Conservation (phyloP, 768 basidiomycete species). For the Hortiboletus campestris region DNA sequence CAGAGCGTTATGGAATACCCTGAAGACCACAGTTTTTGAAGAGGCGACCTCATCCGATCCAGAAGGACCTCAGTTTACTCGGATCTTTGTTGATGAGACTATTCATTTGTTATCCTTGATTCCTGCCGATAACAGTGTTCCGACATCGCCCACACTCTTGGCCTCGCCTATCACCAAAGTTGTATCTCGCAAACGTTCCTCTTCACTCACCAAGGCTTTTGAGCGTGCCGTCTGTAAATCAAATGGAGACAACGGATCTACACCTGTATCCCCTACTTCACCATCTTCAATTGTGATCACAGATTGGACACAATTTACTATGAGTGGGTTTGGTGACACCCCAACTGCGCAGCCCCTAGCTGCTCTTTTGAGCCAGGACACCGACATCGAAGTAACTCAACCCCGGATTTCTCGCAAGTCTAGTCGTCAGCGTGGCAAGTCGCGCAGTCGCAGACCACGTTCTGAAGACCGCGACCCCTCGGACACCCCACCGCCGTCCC, state of each 20-base stretch:
- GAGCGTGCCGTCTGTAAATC: conserved; percentile 6
- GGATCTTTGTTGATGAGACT: conserved; percentile 70
- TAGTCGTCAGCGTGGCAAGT: conserved; percentile 32
- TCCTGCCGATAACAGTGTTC: conserved; percentile 40
- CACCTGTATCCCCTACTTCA: conserved; percentile 28
- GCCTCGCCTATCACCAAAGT: conserved; percentile 36
- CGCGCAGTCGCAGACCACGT: conserved; percentile 24
- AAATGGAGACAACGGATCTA: conserved; percentile 20
- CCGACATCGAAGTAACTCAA: conserved; percentile 57
- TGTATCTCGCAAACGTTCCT: conserved; percentile 32
- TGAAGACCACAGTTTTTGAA: conserved; percentile 44
- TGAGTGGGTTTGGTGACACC: conserved; percentile 56
- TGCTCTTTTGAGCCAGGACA: conserved; percentile 58
- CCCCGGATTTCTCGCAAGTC: conserved; percentile 37
- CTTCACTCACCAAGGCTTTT: conserved; percentile 33
- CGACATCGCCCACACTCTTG: conserved; percentile 28
- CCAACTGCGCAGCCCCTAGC: conserved; percentile 41
- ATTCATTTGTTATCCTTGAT: conserved; percentile 49
- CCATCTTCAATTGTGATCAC: conserved; percentile 29
- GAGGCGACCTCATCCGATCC: conserved; percentile 14
- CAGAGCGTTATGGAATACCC: conserved; percentile 50
- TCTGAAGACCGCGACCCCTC: conserved; percentile 20
- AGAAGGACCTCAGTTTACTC: conserved; percentile 43
- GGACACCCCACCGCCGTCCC: conserved; percentile 18
- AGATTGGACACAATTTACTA: conserved; percentile 72